Evolutionary conservation across 1,139 yeast species (phyloP), one percentile per base, ranked within the genome.

Genomic region (Debaryomyces udenii): DNA sequence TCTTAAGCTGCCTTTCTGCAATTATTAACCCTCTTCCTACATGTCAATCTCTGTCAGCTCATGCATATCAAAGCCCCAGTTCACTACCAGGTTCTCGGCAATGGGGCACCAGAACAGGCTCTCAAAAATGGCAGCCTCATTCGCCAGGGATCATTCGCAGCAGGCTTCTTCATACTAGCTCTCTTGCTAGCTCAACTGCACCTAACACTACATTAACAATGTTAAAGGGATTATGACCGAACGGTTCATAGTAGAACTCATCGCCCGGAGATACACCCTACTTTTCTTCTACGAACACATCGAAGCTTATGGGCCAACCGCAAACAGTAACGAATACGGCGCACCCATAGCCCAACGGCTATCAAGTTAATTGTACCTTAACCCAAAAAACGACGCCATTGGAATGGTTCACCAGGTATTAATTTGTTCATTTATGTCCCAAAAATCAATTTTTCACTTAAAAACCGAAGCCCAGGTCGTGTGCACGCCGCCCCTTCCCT

Each of bases 251-350:
- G 67, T 52, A 40, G 44, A 43, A 50, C 67, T 69, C 75, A 66
- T 68, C 71, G 63, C 61, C 63, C 74, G 75, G 75, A 69, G 75
- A 69, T 69, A 69, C 75, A 66, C 73, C 74, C 74, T 65, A 37
- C 40, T 36, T 33, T 37, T 62, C 39, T 42, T 66, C 55, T 66
- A 45, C 52, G 53, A 56, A 52, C 42, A 59, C 61, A 53, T 49
- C 54, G 45, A 33, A 39, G 37, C 45, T 49, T 11, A 23, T 18
- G 23, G n/a, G 16, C 30, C 23, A 39, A 37, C 40, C 40, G 36
- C 40, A 48, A 46, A 48, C 45, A 29, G 46, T 50, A 40, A 45
- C 47, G 47, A 44, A 42, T 35, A 33, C 13, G 35, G 34, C 11
- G 34, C 6, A 6, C 27, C 37, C 42, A 35, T n/a, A 17, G 39